A percentile compares a stretch with the other conserved stretches of the same genome.
These are phyloP conservation scores for Magnaporthiopsis poae DNA, from an alignment of 2,329 filamentous ascomycete genomes.

Conservation along the genomic window DNA sequence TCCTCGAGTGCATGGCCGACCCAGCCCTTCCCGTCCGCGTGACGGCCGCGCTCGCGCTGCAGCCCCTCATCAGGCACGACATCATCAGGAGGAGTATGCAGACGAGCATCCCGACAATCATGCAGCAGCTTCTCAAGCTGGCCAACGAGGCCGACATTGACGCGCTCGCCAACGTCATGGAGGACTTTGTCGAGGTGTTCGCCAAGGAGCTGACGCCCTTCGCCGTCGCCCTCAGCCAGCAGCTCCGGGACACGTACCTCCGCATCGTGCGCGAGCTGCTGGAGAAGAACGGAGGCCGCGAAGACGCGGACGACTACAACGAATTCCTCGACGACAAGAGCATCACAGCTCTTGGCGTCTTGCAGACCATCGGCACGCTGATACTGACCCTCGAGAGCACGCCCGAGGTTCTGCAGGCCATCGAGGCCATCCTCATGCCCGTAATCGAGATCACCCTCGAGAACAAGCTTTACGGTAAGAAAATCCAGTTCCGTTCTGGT, in stretches of 20 bases:
- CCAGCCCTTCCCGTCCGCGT: constrained; percentile 86
- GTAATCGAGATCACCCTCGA: constrained; percentile 92
- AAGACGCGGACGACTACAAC: constrained; percentile 68
- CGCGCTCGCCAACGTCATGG: constrained; percentile 95
- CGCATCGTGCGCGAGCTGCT: constrained; percentile 85
- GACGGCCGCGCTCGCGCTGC: constrained; percentile 83
- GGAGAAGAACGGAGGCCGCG: constrained; percentile 71
- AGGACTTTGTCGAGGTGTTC: constrained; percentile 98
- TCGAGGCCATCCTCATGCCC: constrained; percentile 93
- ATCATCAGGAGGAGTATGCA: constrained; percentile 93
- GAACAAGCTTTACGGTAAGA: constrained; percentile 84
- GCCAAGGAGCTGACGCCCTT: constrained; percentile 95
- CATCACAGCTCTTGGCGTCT: constrained; percentile 87
- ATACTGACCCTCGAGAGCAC: constrained; percentile 96
- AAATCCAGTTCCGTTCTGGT: background rate
- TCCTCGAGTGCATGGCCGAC: constrained; percentile 93
- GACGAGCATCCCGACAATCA: constrained; percentile 94
- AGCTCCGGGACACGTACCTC: constrained; percentile 89
- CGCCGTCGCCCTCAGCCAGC: constrained; percentile 88
- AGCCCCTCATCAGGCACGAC: constrained; percentile 91
- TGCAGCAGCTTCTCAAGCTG: constrained; percentile 94
- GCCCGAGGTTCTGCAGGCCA: constrained; percentile 84
- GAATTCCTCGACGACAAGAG: constrained; percentile 97
- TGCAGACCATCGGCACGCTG: constrained; percentile 94
- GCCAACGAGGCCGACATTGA: constrained; percentile 98